Conservation (phyloP, 495 filamentous ascomycete species). For the Neurospora discreta region DNA sequence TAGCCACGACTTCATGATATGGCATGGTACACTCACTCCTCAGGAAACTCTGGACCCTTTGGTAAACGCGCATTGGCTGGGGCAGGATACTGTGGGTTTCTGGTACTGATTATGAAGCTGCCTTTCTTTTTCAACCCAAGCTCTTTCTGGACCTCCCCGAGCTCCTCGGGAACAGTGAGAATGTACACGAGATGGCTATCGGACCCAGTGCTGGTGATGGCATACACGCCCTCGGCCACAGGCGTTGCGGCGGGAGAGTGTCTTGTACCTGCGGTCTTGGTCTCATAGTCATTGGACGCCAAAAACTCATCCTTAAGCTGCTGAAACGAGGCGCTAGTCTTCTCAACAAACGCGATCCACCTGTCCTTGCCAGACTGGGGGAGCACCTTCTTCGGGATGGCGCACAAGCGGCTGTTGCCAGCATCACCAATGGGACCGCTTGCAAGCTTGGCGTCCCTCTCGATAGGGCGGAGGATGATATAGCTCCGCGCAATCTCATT, state of each 20-base stretch:
- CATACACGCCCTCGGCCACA: constrained; percentile 80
- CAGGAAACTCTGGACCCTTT: constrained; percentile 58
- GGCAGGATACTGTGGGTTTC: constrained; percentile 62
- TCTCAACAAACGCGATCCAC: constrained; percentile 82
- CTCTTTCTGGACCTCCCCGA: constrained; percentile 64
- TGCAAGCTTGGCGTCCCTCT: constrained; percentile 54
- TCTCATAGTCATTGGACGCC: constrained; percentile 55
- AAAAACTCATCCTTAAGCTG: constrained; percentile 67
- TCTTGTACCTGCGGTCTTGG: constrained; percentile 65
- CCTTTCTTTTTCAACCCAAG: constrained; percentile 64
- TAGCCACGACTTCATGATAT: neutral
- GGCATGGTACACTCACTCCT: constrained; percentile 43
- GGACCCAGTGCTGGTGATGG: constrained; percentile 59
- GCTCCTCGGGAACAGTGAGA: constrained; percentile 60
- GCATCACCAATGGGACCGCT: constrained; percentile 51
- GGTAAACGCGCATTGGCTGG: constrained; percentile 54
- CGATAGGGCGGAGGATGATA: constrained; percentile 70
- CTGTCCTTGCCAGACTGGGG: constrained; percentile 60
- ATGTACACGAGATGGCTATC: constrained; percentile 74
- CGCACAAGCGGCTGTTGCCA: constrained; percentile 58
- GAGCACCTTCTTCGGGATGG: constrained; percentile 78
- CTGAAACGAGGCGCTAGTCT: constrained; percentile 51
- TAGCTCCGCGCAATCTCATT: constrained; percentile 70
- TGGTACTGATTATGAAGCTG: constrained; percentile 67
- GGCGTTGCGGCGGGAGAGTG: constrained; percentile 60